Conservation (phyloP, 441 rosid genomes). For the Raphanus hybrid region DNA sequence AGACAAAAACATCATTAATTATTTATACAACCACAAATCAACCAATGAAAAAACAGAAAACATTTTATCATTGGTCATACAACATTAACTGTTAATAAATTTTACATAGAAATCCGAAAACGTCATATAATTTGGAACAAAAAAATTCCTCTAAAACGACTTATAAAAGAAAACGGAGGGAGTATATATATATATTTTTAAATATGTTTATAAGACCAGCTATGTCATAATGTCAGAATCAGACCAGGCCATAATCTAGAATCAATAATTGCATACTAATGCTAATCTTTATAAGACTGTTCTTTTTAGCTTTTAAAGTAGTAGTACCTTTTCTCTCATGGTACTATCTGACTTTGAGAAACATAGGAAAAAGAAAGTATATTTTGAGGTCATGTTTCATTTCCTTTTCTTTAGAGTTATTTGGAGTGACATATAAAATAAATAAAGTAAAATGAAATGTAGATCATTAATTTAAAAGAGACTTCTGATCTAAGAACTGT, state of each 20-base stretch:
- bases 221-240: neutral
- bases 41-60: too few species aligned
- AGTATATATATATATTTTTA: too few species aligned
- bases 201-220: neutral
- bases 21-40: too few species aligned
- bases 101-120: too few species aligned
- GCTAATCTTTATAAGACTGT: neutral
- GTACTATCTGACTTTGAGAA: neutral
- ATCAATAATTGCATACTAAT: neutral
- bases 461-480: neutral
- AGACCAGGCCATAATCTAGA: neutral
- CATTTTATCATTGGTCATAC: too few species aligned
- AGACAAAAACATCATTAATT: too few species aligned
- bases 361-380: neutral
- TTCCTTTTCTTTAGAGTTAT: slow-evolving; percentile 9
- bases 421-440: slow-evolving; percentile 15
- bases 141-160: too few species aligned
- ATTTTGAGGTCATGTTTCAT: slow-evolving; percentile 27
- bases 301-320: neutral
- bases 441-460: neutral
- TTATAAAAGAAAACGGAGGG: too few species aligned
- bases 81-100: too few species aligned
- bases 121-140: too few species aligned
- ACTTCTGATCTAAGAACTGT: slow-evolving; percentile 22
- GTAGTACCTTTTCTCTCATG: neutral